These are phyloP conservation scores for Hawksworthiomyces lignivorus DNA, from an alignment of 2,329 filamentous ascomycete species.

Conservation along the genomic window DNA sequence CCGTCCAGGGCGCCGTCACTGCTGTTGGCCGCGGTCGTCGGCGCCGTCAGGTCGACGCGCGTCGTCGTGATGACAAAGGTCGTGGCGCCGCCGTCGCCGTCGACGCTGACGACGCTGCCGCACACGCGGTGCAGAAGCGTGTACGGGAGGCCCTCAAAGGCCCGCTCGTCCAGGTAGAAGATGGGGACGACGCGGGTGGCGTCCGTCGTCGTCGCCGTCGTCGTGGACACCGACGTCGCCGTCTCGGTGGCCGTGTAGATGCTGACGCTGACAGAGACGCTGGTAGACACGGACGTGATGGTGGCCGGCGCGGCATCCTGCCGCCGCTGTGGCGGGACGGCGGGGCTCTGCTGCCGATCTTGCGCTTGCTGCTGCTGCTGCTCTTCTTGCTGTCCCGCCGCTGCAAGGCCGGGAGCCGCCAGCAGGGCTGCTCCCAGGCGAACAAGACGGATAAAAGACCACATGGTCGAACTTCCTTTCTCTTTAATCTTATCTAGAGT, in stretches of 20 bases:
- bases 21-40: neutral
- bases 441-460: too few species aligned
- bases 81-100: constrained; percentile 19
- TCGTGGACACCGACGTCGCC: constrained; percentile 2
- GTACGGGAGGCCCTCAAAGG: constrained; percentile 19
- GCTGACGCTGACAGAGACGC: constrained; percentile 2
- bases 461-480: neutral
- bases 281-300: constrained; percentile 6
- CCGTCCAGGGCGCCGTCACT: constrained; percentile 2
- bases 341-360: neutral
- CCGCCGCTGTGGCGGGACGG: neutral
- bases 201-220: constrained; percentile 10
- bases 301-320: constrained; percentile 1
- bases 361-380: neutral
- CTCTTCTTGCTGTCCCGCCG: neutral
- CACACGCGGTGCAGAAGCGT: constrained; percentile 19
- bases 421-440: neutral
- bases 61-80: constrained; percentile 20
- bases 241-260: constrained; percentile 6
- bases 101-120: constrained; percentile 17
- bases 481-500: too few species aligned
- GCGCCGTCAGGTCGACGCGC: constrained; percentile 13
- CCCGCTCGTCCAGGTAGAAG: constrained; percentile 20
- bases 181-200: constrained; percentile 17
- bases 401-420: neutral